Evolutionary conservation across 306 rosid species (phyloP), one percentile per base, ranked within the genome.

Genomic region (Amphicarpaea edgeworthii): DNA sequence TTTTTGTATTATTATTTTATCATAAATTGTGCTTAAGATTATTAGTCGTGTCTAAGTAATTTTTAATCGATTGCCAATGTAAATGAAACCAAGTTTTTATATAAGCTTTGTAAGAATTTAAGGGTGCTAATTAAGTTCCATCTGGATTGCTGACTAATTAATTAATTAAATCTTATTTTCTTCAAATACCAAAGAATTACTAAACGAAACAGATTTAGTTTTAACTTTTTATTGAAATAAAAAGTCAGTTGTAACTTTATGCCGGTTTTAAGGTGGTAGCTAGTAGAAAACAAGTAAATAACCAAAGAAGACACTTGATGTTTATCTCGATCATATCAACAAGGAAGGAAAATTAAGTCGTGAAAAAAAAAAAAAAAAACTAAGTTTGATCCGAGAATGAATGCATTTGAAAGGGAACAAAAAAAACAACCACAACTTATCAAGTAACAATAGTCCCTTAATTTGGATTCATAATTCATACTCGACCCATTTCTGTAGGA

Each of bases 321-420:
- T 43, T 38, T 45, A 54, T 20, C 12, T 61, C 45, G 23, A 4
- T 32, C 23, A 8, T 8, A 10, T 16, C 43, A 24, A 58, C n/a
- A 30, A 59, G 43, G 43, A 15, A 28, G 30, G 12, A 21, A 45
- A 24, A n/a, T n/a, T n/a, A n/a, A 30, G 21, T 59, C 15, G 37
- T 40, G 16, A 17, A 69, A 17, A 69, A 32, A 9, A 1, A 5
- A 37, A 43, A 17, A 0, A 7, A 42, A 37, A 20, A 30, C 0
- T n/a, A 49, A 32, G 72, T 14, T 60, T 50, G 77, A 68, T 68
- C 83, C 81, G 81, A 73, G 73, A 83, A 72, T 19, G 68, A 50
- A 30, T 78, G 77, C 86, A 15, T 73, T 51, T 50, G 57, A 42
- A 61, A 41, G 16, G 81, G 74, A 68, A 62, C 43, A 20, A n/a